Evolutionary conservation across 176 grass and related monocot genomes (phyloP).

Genomic region (Ampelocalamus luodianensis): DNA sequence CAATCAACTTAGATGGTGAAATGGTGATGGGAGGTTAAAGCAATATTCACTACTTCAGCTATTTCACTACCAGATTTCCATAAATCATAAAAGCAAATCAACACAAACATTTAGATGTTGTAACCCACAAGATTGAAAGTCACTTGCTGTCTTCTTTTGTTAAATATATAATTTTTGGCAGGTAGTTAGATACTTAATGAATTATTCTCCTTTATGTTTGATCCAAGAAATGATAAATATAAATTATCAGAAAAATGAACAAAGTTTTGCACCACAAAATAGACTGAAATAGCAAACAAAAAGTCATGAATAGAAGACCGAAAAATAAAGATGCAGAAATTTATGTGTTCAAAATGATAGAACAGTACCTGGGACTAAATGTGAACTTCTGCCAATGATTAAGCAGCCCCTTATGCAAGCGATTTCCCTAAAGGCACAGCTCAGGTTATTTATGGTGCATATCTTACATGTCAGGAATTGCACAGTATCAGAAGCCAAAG

Average conservation of each 20-base stretch:
- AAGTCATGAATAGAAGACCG: background rate
- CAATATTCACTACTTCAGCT: no score
- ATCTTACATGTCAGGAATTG: conserved; percentile 28
- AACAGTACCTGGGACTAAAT: conserved; percentile 89
- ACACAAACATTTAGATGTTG: background rate
- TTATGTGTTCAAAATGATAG: conserved; percentile 17
- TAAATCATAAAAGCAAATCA: background rate
- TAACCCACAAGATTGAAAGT: background rate
- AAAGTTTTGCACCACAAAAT: background rate
- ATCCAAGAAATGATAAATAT: background rate
- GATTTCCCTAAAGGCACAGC: conserved; percentile 78
- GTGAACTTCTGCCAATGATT: conserved; percentile 98
- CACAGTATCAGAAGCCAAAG: conserved; percentile 23
- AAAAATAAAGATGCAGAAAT: background rate
- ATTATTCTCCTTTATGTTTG: background rate
- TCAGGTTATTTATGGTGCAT: conserved; percentile 36
- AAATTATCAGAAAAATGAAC: background rate
- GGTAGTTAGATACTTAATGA: background rate
- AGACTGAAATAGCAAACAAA: background rate
- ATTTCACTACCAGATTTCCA: no score
- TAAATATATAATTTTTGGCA: background rate
- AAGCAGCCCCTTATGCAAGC: conserved; percentile 87
- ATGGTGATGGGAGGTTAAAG: no score
- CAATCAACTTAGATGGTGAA: conserved; percentile 6
- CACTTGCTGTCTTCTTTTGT: background rate